Conservation (phyloP, 225 moss, liverwort and hornwort species). For the Pleurozium schreberi region DNA sequence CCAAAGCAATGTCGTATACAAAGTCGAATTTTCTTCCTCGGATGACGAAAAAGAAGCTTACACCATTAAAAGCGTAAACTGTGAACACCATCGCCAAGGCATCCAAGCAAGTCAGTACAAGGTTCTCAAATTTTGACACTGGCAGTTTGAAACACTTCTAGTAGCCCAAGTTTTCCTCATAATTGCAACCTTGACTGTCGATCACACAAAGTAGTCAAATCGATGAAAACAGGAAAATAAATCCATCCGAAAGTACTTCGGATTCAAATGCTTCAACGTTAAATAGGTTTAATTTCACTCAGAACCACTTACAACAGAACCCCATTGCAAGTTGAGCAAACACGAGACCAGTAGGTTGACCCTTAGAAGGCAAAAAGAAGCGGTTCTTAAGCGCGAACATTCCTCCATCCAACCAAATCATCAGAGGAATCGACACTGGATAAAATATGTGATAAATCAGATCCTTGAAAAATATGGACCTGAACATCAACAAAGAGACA, state of each 20-base stretch:
- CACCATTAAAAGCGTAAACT: conserved; percentile 74
- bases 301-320: conserved; percentile 54
- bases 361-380: conserved; percentile 32
- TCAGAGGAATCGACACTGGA: conserved; percentile 70
- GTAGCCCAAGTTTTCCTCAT: not conserved
- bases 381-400: conserved; percentile 54
- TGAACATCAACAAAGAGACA: conserved; percentile 18
- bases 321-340: conserved; percentile 47
- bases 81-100: conserved; percentile 8
- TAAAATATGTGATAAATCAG: conserved; percentile 74
- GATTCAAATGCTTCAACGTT: not conserved
- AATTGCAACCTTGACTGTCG: not conserved
- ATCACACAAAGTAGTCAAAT: not conserved
- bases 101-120: conserved; percentile 4
- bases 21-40: conserved; percentile 25
- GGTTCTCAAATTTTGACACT: not conserved
- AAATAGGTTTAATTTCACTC: not conserved
- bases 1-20: conserved; percentile 62
- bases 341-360: not conserved
- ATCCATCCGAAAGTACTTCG: not conserved
- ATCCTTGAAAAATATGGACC: conserved; percentile 60
- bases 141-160: not conserved
- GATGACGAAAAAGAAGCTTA: conserved; percentile 40
- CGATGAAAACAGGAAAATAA: not conserved
- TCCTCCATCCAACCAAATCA: conserved; percentile 81